Conservation (phyloP, 2,329 filamentous ascomycete genomes). For the Beauveria bassiana region DNA sequence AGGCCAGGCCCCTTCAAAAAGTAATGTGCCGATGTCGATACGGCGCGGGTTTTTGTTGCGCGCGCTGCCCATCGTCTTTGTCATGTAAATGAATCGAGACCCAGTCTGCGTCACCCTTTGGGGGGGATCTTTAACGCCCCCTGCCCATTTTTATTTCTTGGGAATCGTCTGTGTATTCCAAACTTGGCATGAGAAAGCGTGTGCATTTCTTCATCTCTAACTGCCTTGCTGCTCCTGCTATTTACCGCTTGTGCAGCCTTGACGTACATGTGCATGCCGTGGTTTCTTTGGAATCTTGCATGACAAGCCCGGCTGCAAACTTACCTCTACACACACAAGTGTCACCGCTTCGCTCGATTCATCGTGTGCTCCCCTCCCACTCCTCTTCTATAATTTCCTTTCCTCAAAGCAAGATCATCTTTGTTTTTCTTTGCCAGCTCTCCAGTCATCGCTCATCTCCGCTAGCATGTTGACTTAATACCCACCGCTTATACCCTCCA, state of each 20-base stretch:
- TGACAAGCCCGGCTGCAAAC: neutral
- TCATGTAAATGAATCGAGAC: constrained; percentile 1
- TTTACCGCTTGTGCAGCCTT: neutral
- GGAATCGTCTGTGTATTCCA: neutral
- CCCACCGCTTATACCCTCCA: neutral
- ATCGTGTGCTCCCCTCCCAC: neutral
- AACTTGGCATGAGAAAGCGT: neutral
- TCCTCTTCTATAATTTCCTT: neutral
- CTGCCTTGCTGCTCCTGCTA: neutral
- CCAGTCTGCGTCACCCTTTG: neutral
- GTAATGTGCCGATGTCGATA: constrained; percentile 1
- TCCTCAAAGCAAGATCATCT: neutral
- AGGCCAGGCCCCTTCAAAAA: neutral
- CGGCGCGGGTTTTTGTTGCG: neutral
- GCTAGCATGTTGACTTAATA: neutral
- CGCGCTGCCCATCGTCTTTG: neutral
- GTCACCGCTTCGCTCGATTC: constrained; percentile 3
- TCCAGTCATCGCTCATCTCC: neutral
- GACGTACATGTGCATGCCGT: neutral
- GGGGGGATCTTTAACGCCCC: neutral
- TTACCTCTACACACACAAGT: neutral
- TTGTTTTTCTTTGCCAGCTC: neutral
- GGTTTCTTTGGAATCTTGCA: constrained; percentile 1
- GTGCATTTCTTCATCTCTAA: neutral
- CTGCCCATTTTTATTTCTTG: neutral